These are phyloP conservation scores for Sporothrix dimorphospora DNA, from an alignment of 2,329 filamentous ascomycete species.

Conservation along the genomic window DNA sequence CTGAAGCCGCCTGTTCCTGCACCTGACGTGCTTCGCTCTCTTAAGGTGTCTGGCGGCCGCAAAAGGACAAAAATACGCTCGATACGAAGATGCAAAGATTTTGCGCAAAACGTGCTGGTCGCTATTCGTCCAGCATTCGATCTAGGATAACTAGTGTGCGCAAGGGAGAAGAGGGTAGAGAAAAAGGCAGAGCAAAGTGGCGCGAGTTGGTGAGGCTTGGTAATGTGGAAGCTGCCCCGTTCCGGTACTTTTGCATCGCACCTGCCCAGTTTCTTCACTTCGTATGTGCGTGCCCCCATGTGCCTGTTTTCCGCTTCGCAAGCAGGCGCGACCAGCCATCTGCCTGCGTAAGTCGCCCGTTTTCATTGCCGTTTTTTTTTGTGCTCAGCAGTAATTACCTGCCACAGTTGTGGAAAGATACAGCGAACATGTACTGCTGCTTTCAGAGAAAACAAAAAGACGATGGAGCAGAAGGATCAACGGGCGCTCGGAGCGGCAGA, in stretches of 20 bases:
- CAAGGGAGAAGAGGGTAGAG: constrained; percentile 5
- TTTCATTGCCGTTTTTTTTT: too few relatives aligned
- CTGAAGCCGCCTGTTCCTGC: constrained; percentile 12
- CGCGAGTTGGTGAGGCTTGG: constrained; percentile 20
- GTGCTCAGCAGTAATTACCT: too few relatives aligned
- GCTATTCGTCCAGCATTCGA: background rate
- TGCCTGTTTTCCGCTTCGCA: background rate
- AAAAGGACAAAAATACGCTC: constrained; percentile 10
- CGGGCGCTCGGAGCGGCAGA: background rate
- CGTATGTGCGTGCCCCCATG: background rate
- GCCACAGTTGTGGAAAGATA: background rate
- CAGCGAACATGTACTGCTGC: background rate
- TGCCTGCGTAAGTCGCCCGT: background rate
- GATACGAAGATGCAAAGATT: background rate
- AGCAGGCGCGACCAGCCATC: background rate
- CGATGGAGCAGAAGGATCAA: background rate
- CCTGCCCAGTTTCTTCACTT: background rate
- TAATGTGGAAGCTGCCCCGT: constrained; percentile 1
- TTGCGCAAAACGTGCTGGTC: background rate
- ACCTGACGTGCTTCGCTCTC: constrained; percentile 1
- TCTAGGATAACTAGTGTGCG: constrained; percentile 7
- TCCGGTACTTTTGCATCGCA: constrained; percentile 15
- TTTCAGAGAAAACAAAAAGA: background rate
- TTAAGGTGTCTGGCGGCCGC: background rate
- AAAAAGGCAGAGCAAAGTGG: background rate